Evolutionary conservation across 2,329 filamentous ascomycete species (phyloP).

Genomic region (Sclerotinia borealis): DNA sequence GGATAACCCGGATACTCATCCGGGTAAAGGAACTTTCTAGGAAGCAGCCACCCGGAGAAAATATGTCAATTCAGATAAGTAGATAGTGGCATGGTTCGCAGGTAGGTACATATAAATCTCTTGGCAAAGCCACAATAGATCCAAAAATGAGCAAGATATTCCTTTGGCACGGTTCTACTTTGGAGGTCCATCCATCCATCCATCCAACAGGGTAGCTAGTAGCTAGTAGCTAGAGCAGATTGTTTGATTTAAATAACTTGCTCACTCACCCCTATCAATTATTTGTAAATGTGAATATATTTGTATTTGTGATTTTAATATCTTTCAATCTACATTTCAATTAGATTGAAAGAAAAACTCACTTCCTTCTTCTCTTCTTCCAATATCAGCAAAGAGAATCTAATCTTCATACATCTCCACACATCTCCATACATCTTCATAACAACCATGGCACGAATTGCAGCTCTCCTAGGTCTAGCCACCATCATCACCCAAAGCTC

Average conservation of each 20-base stretch:
- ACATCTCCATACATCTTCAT: background rate
- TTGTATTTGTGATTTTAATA: no score
- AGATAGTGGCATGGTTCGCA: background rate
- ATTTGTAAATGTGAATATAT: background rate
- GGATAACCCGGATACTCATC: background rate
- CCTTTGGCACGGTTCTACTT: no score
- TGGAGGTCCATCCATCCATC: no score
- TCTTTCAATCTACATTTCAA: no score
- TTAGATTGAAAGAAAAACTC: no score
- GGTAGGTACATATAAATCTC: background rate
- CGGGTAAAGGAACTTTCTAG: background rate
- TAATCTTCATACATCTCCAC: background rate
- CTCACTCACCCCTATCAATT: slow-evolving; percentile 1
- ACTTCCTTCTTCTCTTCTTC: background rate
- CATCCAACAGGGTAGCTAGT: background rate
- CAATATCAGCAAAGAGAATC: background rate
- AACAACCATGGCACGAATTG: slow-evolving; percentile 12
- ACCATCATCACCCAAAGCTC: slow-evolving; percentile 29
- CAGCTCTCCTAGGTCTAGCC: slow-evolving; percentile 13
- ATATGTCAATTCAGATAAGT: background rate
- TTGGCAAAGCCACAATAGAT: slow-evolving; percentile 1
- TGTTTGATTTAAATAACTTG: slow-evolving; percentile 11
- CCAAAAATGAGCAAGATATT: background rate
- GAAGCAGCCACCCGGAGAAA: background rate
- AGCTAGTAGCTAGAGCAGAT: no score